Evolutionary conservation across 495 filamentous ascomycete genomes (phyloP).

Genomic region (Cryomyces antarcticus): DNA sequence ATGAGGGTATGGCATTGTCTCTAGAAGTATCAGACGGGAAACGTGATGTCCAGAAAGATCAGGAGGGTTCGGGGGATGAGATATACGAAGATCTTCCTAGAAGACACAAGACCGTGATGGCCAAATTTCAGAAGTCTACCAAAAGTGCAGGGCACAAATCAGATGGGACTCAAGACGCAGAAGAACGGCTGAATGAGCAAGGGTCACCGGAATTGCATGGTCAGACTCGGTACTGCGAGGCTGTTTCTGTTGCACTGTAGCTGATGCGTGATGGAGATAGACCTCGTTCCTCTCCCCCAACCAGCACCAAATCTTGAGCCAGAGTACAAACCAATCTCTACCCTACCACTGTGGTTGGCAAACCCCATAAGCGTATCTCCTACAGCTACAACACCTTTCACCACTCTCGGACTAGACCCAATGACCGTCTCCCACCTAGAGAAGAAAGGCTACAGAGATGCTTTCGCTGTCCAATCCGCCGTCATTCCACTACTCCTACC

Average conservation of each 20-base stretch:
- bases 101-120: constrained; percentile 16
- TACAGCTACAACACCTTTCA: constrained; percentile 37
- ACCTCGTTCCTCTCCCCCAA: constrained; percentile 56
- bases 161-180: constrained; percentile 1
- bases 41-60: constrained; percentile 8
- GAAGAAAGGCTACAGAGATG: constrained; percentile 44
- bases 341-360: constrained; percentile 53
- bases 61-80: neutral
- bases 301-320: constrained; percentile 38
- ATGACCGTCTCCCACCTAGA: constrained; percentile 40
- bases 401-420: constrained; percentile 32
- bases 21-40: constrained; percentile 9
- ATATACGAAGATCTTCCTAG: too few species aligned
- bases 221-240: neutral
- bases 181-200: constrained; percentile 10
- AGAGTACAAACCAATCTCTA: constrained; percentile 28
- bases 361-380: constrained; percentile 44
- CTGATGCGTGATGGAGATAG: neutral
- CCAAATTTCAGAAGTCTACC: constrained; percentile 18
- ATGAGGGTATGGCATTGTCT: constrained; percentile 12
- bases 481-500: constrained; percentile 61
- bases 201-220: constrained; percentile 34
- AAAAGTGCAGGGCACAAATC: constrained; percentile 6
- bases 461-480: constrained; percentile 69
- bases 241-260: neutral